Conservation (phyloP, 2,329 filamentous ascomycete genomes). For the Fusarium denticulatum region DNA sequence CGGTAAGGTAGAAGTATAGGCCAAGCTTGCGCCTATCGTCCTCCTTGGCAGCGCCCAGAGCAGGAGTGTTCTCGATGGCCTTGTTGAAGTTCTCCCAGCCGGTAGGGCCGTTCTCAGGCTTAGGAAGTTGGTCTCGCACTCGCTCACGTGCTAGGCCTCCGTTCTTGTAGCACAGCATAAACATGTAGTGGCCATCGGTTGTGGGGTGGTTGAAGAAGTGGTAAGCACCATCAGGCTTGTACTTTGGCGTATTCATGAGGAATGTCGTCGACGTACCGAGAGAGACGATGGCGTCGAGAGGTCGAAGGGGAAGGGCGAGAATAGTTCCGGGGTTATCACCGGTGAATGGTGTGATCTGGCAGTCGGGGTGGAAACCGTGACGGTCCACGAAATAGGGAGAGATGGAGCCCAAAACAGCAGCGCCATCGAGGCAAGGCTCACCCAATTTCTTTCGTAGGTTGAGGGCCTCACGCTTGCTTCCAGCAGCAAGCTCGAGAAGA, state of each 20-base stretch:
- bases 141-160: constrained; percentile 92
- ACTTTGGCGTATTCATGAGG: constrained; percentile 94
- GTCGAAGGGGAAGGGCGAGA: constrained; percentile 84
- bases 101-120: constrained; percentile 55
- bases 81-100: constrained; percentile 86
- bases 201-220: constrained; percentile 99
- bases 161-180: constrained; percentile 99
- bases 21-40: constrained; percentile 78
- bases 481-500: constrained; percentile 80
- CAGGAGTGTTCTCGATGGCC: constrained; percentile 72
- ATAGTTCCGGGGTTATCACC: constrained; percentile 98
- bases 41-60: constrained; percentile 68
- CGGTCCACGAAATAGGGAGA: constrained; percentile 80
- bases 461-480: constrained; percentile 65
- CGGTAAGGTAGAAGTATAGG: constrained; percentile 93
- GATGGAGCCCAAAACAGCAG: constrained; percentile 78
- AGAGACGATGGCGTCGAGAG: constrained; percentile 92
- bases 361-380: constrained; percentile 80
- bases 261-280: constrained; percentile 97
- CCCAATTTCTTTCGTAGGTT: constrained; percentile 83
- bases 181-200: constrained; percentile 93
- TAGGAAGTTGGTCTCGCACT: constrained; percentile 82
- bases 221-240: constrained; percentile 88
- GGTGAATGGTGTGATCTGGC: constrained; percentile 85
- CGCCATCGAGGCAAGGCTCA: constrained; percentile 81